These are phyloP conservation scores for Fusarium sulawesiense DNA, from an alignment of 2,329 filamentous ascomycete genomes.

Conservation along the genomic window DNA sequence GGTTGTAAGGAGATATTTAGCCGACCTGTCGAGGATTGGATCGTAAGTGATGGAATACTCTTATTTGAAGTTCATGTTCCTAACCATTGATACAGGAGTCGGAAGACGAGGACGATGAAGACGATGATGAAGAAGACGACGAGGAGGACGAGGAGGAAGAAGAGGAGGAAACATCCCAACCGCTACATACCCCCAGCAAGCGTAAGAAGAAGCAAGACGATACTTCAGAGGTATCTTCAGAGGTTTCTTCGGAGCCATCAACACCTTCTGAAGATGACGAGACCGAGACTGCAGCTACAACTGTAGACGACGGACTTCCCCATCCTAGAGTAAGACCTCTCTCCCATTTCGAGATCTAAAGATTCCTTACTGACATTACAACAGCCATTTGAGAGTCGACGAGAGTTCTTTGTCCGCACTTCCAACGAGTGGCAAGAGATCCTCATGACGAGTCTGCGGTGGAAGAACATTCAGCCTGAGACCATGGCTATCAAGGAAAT, in stretches of 20 bases:
- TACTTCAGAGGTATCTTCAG: slow-evolving; percentile 54
- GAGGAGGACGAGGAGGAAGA: slow-evolving; percentile 68
- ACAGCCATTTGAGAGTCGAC: slow-evolving; percentile 86
- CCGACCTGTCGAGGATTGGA: slow-evolving; percentile 85
- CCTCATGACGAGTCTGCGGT: slow-evolving; percentile 78
- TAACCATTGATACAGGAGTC: slow-evolving; percentile 59
- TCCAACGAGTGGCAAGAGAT: slow-evolving; percentile 91
- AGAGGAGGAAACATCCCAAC: slow-evolving; percentile 61
- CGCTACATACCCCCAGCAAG: slow-evolving; percentile 63
- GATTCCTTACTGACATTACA: not conserved
- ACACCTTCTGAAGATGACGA: slow-evolving; percentile 57
- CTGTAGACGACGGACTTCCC: slow-evolving; percentile 79
- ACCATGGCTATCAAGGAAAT: slow-evolving; percentile 87
- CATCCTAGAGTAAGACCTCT: slow-evolving; percentile 66
- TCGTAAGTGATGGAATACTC: slow-evolving; percentile 59
- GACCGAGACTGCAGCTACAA: slow-evolving; percentile 60
- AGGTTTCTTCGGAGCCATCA: slow-evolving; percentile 42
- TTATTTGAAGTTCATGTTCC: not conserved
- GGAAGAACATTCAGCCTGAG: slow-evolving; percentile 74
- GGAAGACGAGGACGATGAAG: slow-evolving; percentile 69
- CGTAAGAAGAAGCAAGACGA: slow-evolving; percentile 66
- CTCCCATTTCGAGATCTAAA: not conserved
- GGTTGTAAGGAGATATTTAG: slow-evolving; percentile 93
- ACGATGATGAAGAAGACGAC: slow-evolving; percentile 70
- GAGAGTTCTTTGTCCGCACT: slow-evolving; percentile 92